phyloP scores from a whole-genome alignment of 768 basidiomycete genomes.

The Terana coerulea region DNA sequence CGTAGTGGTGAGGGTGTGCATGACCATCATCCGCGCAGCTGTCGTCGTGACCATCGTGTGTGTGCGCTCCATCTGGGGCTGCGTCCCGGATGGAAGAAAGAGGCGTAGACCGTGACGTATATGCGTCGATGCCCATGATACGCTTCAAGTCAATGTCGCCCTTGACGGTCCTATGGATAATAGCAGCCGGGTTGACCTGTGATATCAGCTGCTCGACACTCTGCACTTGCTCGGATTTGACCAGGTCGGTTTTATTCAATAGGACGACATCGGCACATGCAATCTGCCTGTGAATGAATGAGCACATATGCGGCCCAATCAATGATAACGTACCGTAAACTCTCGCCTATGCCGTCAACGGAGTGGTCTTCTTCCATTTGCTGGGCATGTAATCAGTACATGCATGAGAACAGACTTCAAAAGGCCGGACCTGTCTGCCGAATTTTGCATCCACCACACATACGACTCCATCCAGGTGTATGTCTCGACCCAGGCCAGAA shows the following conservation, averaged over 20 bases:
- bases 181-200: slow-evolving; percentile 75
- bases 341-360: slow-evolving; percentile 68
- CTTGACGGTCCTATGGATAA: slow-evolving; percentile 67
- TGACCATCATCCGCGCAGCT: slow-evolving; percentile 29
- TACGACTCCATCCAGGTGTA: slow-evolving; percentile 82
- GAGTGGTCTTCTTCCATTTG: slow-evolving; percentile 83
- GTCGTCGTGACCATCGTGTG: slow-evolving; percentile 31
- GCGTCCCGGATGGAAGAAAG: slow-evolving; percentile 5
- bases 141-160: slow-evolving; percentile 69
- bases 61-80: slow-evolving; percentile 6
- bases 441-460: slow-evolving; percentile 91
- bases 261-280: slow-evolving; percentile 89
- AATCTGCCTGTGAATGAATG: slow-evolving; percentile 65
- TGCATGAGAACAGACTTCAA: not conserved
- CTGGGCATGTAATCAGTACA: slow-evolving; percentile 32
- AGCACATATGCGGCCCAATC: not conserved
- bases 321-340: slow-evolving; percentile 56
- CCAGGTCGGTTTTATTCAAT: slow-evolving; percentile 88
- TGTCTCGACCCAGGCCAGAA: slow-evolving; percentile 61
- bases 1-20: slow-evolving; percentile 49
- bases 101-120: slow-evolving; percentile 46
- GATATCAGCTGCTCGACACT: slow-evolving; percentile 59
- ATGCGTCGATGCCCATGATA: slow-evolving; percentile 83
- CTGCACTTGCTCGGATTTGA: slow-evolving; percentile 39
- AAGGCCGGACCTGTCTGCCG: slow-evolving; percentile 46